Conservation (phyloP, 139 green algal species). For the Closterium sp. region DNA sequence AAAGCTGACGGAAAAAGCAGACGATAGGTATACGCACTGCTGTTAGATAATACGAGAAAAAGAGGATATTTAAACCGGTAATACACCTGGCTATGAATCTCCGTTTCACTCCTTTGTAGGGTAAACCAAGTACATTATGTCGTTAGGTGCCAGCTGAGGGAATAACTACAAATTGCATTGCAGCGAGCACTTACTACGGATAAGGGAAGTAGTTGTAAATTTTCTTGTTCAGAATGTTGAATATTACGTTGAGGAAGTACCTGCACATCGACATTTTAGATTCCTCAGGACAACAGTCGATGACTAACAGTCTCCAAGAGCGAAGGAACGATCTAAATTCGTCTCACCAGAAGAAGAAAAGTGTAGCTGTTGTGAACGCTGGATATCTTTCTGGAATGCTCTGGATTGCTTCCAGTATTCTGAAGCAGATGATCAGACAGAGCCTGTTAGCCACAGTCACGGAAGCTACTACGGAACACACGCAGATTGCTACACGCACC, state of each 20-base stretch:
- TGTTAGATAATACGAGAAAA: too few species aligned
- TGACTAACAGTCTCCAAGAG: not conserved
- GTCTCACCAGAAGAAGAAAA: not conserved
- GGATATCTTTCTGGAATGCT: not conserved
- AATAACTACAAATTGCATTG: not conserved
- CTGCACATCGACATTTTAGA: constrained; percentile 21
- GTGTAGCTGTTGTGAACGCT: not conserved
- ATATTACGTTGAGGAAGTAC: constrained; percentile 96
- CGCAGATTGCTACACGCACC: not conserved
- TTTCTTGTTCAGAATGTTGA: constrained; percentile 99
- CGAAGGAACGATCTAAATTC: not conserved
- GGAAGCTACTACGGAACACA: not conserved
- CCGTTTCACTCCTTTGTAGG: not conserved
- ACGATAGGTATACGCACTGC: not conserved
- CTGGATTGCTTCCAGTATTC: not conserved
- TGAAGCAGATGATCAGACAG: not conserved
- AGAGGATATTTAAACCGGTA: not conserved
- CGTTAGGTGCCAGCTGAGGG: not conserved
- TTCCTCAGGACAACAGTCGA: not conserved
- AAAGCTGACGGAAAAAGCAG: constrained; percentile 38
- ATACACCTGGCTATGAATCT: not conserved
- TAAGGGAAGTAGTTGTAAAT: constrained; percentile 99
- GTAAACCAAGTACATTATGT: not conserved
- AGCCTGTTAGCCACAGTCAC: not conserved
- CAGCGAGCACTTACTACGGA: constrained; percentile 71